Percentiles rank a stretch among this genome's conserved stretches.
Evolutionary conservation across 1,284 basidiomycete genomes (phyloP).

Genomic region (Cutaneotrichosporon dermatis): DNA sequence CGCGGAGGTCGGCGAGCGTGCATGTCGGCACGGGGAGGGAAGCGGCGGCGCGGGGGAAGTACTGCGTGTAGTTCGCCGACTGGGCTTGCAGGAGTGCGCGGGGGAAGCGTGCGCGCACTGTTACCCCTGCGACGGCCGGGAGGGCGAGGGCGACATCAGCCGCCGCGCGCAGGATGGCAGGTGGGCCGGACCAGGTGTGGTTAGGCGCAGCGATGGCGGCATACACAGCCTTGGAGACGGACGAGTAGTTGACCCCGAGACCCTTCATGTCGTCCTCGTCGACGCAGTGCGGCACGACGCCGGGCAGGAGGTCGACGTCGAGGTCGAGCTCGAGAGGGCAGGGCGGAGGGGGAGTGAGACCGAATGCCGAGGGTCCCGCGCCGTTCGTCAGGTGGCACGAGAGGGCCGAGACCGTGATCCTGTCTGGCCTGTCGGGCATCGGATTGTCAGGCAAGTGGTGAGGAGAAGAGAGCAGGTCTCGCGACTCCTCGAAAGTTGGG

Average conservation of each 20-base stretch:
- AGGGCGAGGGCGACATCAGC: constrained; percentile 21
- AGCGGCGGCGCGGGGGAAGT: not conserved
- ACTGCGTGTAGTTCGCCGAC: constrained; percentile 22
- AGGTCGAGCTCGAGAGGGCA: constrained; percentile 40
- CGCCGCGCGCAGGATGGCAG: constrained; percentile 27
- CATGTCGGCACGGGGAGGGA: constrained; percentile 5
- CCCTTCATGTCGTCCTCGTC: constrained; percentile 38
- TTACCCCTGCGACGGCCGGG: constrained; percentile 26
- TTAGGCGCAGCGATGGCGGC: constrained; percentile 14
- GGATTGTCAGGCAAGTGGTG: too few species aligned
- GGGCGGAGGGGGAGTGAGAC: constrained; percentile 35
- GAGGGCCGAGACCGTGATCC: constrained; percentile 38
- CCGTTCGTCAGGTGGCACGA: constrained; percentile 40
- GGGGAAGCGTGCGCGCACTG: constrained; percentile 27
- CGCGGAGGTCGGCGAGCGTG: constrained; percentile 54
- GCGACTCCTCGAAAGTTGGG: too few species aligned
- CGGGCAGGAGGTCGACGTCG: constrained; percentile 28
- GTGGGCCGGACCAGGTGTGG: constrained; percentile 20
- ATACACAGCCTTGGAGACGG: constrained; percentile 41
- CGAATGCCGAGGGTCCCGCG: constrained; percentile 45
- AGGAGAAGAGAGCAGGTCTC: too few species aligned
- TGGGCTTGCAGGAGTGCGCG: constrained; percentile 34
- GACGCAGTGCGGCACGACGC: constrained; percentile 32
- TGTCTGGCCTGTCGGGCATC: constrained; percentile 23
- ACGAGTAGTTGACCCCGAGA: constrained; percentile 48